Evolutionary conservation across 2,329 filamentous ascomycete genomes (phyloP), one percentile per base, ranked within the genome.

Genomic region (Rhynchosporium agropyri): DNA sequence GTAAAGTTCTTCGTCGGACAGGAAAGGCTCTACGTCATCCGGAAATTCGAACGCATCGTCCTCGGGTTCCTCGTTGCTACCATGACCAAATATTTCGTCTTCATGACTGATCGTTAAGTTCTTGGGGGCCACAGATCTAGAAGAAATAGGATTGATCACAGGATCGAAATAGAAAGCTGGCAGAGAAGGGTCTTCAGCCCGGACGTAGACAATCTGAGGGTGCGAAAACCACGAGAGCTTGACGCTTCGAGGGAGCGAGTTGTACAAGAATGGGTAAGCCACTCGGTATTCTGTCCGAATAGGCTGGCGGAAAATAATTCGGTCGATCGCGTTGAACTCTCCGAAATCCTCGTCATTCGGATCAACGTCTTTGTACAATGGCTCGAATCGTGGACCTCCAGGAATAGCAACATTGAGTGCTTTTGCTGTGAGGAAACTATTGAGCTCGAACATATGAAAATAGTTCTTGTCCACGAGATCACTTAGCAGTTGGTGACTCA

Each of bases 311-410:
- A 99, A 99, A 70, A 99, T 99, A 77, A 99, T 99, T 70, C 96
- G 91, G 74, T 99, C 95, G 71, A 99, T 99, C 40, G 95, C 95
- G 74, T 99, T 99, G 83, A 99, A 99, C 77, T 99, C 95, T 77
- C 95, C 95, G 77, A 99, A 99, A 74, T 99, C 95, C 76, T 99
- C 95, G 70, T 98, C 94, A 71, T 99, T 99, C 1, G 95, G 95
- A 76, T 99, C 93, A 65, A 99, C 93, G 72, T 99, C 95, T 78
- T 99, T 99, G 82, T 97, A 99, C 26, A 99, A 77, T 29, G 95
- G 95, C 77, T 99, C 95, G 68, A 99, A 99, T 36, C 95, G 88
- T 65, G 95, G 95, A 9, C 95, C 96, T 74, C 95, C 95, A n/a
- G 95, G 95, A 60, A 99, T 91, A 9, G 96, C 94, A 58, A 99